phyloP scores from a whole-genome alignment of 73 alveolate species.

The Effrenium voratum region DNA sequence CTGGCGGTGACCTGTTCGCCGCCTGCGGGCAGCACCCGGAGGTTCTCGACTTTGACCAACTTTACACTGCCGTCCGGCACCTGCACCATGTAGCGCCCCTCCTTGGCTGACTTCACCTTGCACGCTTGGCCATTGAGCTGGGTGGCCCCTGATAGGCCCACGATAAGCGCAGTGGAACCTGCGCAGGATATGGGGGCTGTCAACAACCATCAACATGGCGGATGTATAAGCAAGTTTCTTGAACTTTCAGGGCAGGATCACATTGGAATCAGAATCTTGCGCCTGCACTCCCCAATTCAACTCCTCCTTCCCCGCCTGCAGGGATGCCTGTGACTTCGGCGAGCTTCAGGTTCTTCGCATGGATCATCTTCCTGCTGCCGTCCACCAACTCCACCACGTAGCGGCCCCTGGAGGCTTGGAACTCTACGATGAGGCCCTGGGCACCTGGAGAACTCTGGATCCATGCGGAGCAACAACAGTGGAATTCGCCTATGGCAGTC shows the following conservation, averaged over 20 bases:
- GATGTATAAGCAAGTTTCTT: too few species aligned
- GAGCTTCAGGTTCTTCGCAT: neutral
- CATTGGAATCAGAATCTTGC: neutral
- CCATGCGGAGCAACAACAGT: neutral
- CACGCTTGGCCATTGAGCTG: conserved; percentile 14
- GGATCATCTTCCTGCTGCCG: conserved; percentile 27
- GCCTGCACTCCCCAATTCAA: too few species aligned
- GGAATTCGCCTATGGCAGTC: neutral
- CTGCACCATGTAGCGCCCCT: conserved; percentile 13
- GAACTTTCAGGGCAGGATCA: neutral
- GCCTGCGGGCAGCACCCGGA: neutral
- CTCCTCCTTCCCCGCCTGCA: too few species aligned
- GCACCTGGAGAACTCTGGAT: neutral
- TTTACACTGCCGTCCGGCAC: conserved; percentile 1
- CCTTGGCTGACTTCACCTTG: neutral
- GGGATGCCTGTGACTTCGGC: neutral
- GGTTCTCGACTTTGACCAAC: neutral
- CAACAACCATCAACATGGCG: too few species aligned
- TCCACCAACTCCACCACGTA: conserved; percentile 21
- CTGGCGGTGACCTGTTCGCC: neutral
- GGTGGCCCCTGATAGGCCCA: neutral
- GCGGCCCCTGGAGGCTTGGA: neutral
- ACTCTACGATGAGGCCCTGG: conserved; percentile 27
- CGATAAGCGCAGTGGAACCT: too few species aligned
- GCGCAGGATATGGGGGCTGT: too few species aligned